Evolutionary conservation across 2,329 filamentous ascomycete genomes (phyloP), one percentile per base, ranked within the genome.

Genomic region (Teratosphaeria zuluensis): DNA sequence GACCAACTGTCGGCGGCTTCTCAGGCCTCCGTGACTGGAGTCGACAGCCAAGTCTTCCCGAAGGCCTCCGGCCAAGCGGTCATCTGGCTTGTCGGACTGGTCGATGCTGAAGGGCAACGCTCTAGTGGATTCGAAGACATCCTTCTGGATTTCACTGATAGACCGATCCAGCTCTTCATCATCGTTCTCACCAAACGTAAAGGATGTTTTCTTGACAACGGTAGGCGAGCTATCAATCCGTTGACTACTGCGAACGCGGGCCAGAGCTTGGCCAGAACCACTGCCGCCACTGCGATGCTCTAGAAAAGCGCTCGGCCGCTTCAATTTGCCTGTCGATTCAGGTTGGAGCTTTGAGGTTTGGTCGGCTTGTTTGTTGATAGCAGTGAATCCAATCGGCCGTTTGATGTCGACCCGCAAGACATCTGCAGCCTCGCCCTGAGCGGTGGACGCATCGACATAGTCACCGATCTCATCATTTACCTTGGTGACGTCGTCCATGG

Each of bases 61-160:
- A 12, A 16, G 12, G 14, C 35, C 16, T 19, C n/a, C 42, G 21
- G 42, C 9, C 42, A 48, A 48, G 19, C 19, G 5, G 5, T 21
- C 8, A 8, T 21, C n/a, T 21, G 5, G 16, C n/a, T 48, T 21
- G 42, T 19, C 42, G 5, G 19, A 19, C 42, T 5, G 42, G 19
- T 48, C n/a, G 16, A 48, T 48, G 42, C 42, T 21, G 19, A 48
- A 48, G 31, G 64, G 64, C 38, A 62, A 33, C 30, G 55, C 31
- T 11, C 57, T 58, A 9, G 59, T 64, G 7, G 58, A 57, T 46
- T 42, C 51, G 30, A 66, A 61, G 28, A 65, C 58, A 12, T 58
- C 60, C 21, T 55, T 53, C 9, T 62, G 56, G 9, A 65, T 55
- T 46, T 66, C 64, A 28, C 62, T 60, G 38, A 65, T 61, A 24